A percentile compares a stretch with the other conserved stretches of the same genome.
Conservation (phyloP, 805 yeast genomes). For the Candida andamanensis region DNA sequence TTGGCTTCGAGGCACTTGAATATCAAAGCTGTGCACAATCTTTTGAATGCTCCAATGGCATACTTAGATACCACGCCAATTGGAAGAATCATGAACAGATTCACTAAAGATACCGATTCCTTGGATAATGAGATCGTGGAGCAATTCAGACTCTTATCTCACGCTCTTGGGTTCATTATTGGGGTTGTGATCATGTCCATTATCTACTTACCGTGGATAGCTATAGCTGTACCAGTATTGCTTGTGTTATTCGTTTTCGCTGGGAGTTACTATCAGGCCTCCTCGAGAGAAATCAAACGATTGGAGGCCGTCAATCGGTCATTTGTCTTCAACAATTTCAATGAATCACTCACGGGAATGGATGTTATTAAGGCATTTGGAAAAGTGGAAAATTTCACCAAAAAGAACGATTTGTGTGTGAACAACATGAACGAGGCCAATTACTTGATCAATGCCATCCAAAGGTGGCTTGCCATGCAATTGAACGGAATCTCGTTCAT, state of each 20-base stretch:
- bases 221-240: conserved; percentile 31
- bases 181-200: conserved; percentile 48
- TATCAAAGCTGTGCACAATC: conserved; percentile 50
- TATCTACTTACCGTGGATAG: conserved; percentile 36
- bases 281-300: conserved; percentile 35
- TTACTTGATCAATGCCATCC: conserved; percentile 31
- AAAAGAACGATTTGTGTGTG: conserved; percentile 20
- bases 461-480: conserved; percentile 33
- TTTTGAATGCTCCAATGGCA: conserved; percentile 75
- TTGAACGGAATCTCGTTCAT: conserved; percentile 26
- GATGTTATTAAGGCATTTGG: conserved; percentile 31
- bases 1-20: conserved; percentile 54
- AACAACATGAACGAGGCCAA: conserved; percentile 34
- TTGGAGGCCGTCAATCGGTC: conserved; percentile 37
- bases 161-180: conserved; percentile 47
- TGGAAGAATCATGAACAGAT: conserved; percentile 80
- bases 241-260: conserved; percentile 20
- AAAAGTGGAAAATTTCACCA: conserved; percentile 19
- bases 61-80: conserved; percentile 82
- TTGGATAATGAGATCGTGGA: conserved; percentile 76
- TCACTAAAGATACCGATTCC: conserved; percentile 82
- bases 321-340: conserved; percentile 33
- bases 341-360: conserved; percentile 34
- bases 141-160: conserved; percentile 57
- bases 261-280: conserved; percentile 32